Evolutionary conservation across 2,329 filamentous ascomycete species (phyloP).

Genomic region (Claviceps maximensis): DNA sequence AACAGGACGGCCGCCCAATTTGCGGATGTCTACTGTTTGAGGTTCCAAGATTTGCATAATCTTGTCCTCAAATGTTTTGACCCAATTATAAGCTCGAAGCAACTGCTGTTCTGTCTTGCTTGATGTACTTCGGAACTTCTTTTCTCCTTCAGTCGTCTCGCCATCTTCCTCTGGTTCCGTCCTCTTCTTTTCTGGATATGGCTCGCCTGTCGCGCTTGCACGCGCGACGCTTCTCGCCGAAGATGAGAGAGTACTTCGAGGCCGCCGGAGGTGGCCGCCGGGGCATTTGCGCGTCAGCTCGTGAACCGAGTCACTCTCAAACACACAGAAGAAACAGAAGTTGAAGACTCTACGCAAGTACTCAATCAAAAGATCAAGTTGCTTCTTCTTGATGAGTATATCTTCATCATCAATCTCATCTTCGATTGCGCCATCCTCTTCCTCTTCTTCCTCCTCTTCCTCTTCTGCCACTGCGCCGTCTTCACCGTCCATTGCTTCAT

Average conservation of each 20-base stretch:
- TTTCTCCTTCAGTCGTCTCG: slow-evolving; percentile 39
- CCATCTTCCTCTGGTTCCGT: slow-evolving; percentile 52
- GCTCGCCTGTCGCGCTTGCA: slow-evolving; percentile 69
- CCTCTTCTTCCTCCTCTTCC: slow-evolving; percentile 55
- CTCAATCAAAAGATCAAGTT: slow-evolving; percentile 87
- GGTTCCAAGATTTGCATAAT: slow-evolving; percentile 85
- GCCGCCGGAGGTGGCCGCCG: slow-evolving; percentile 88
- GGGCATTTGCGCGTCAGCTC: slow-evolving; percentile 93
- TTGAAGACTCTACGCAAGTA: slow-evolving; percentile 94
- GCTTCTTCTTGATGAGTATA: slow-evolving; percentile 85
- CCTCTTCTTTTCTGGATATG: slow-evolving; percentile 74
- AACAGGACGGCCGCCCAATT: slow-evolving; percentile 75
- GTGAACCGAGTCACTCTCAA: slow-evolving; percentile 94
- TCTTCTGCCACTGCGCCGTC: slow-evolving; percentile 60
- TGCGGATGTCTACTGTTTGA: slow-evolving; percentile 72
- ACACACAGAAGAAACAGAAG: slow-evolving; percentile 99
- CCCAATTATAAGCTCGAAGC: slow-evolving; percentile 94
- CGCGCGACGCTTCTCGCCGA: slow-evolving; percentile 73
- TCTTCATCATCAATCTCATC: slow-evolving; percentile 89
- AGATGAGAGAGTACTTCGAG: slow-evolving; percentile 70
- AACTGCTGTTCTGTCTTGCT: slow-evolving; percentile 83
- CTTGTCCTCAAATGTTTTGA: slow-evolving; percentile 97
- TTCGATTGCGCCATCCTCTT: slow-evolving; percentile 65
- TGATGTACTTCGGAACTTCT: slow-evolving; percentile 55
- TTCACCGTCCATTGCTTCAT: slow-evolving; percentile 49